A percentile compares a stretch with the other conserved stretches of the same genome.
These are phyloP conservation scores for Tricholoma bakamatsutake DNA, from an alignment of 768 basidiomycete species.

Conservation along the genomic window DNA sequence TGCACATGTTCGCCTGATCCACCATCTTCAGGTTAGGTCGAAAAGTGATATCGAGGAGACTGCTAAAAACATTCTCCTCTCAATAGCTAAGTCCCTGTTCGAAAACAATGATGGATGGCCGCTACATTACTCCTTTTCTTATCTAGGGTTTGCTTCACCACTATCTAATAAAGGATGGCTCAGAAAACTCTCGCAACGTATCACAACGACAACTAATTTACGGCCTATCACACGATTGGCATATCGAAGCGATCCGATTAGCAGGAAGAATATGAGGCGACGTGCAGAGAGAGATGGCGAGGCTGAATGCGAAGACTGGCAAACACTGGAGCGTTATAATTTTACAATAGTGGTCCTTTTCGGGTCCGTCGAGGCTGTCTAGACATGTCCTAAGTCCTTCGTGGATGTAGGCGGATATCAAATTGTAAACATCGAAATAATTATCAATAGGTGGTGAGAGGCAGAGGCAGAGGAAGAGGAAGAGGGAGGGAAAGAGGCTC, in stretches of 20 bases:
- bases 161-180: not conserved
- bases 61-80: not conserved
- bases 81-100: conserved; percentile 5
- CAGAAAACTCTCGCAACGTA: not conserved
- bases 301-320: not conserved
- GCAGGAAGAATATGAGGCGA: conserved; percentile 5
- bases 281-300: not conserved
- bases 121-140: not conserved
- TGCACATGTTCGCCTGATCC: too few species aligned
- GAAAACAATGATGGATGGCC: not conserved
- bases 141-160: not conserved
- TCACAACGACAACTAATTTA: not conserved
- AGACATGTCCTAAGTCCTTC: too few species aligned
- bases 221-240: not conserved
- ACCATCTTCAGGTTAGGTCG: not conserved
- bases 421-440: too few species aligned
- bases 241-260: not conserved
- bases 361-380: too few species aligned
- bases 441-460: too few species aligned
- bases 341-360: not conserved
- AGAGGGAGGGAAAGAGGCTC: too few species aligned
- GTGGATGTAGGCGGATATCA: too few species aligned
- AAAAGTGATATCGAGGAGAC: not conserved
- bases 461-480: too few species aligned
- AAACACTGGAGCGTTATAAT: not conserved